phyloP scores from a whole-genome alignment of 345 rosid genomes.

The Eucalyptus shirleyi region DNA sequence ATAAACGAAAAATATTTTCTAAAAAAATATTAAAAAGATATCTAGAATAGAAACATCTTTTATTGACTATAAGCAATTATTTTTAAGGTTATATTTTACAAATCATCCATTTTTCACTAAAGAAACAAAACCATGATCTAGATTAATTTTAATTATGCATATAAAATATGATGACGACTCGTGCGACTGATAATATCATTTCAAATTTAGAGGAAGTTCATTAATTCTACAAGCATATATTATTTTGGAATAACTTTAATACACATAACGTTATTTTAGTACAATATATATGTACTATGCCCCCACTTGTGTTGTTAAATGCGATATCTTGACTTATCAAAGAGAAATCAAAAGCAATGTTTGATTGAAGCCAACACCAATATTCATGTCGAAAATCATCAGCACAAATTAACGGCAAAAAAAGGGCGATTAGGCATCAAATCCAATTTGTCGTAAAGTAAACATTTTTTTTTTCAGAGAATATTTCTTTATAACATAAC shows the following conservation, averaged over 20 bases:
- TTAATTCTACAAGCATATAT: not conserved
- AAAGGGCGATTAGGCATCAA: not conserved
- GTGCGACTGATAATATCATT: not conserved
- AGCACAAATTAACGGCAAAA: not conserved
- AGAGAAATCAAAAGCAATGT: no score
- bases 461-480: no score
- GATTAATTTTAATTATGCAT: not conserved
- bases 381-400: not conserved
- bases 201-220: not conserved
- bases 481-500: no score
- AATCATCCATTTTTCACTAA: accelerated
- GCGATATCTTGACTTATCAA: not conserved
- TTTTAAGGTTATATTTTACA: not conserved
- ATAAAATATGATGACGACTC: accelerated
- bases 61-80: accelerated
- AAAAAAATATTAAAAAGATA: no score
- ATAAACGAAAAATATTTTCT: no score
- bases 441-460: not conserved
- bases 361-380: no score
- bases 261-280: not conserved
- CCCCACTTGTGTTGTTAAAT: not conserved
- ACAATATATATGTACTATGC: not conserved
- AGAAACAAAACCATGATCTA: accelerated
- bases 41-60: no score
- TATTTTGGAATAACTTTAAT: not conserved